phyloP scores from a whole-genome alignment of 2,329 filamentous ascomycete species.

The Colletotrichum falcatum region DNA sequence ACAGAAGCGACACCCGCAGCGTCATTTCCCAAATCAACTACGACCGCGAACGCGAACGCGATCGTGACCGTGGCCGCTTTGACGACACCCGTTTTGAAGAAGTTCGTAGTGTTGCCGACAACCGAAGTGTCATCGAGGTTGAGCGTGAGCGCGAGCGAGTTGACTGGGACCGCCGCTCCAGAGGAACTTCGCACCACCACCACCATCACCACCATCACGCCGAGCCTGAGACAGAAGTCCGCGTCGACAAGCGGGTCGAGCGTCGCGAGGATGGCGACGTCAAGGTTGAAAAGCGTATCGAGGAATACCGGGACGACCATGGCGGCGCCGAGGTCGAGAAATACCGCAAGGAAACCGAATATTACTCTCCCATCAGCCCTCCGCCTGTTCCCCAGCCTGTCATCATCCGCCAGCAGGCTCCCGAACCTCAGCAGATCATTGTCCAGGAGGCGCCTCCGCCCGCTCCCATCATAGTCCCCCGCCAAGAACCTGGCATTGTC shows the following conservation, averaged over 20 bases:
- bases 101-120: conserved; percentile 51
- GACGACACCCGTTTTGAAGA: conserved; percentile 43
- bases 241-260: conserved; percentile 56
- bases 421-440: conserved; percentile 70
- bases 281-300: conserved; percentile 65
- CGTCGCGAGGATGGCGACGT: conserved; percentile 63
- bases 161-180: conserved; percentile 51
- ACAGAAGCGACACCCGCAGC: conserved; percentile 44
- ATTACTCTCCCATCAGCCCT: conserved; percentile 66
- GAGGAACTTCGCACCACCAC: conserved; percentile 47
- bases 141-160: conserved; percentile 48
- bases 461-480: conserved; percentile 63
- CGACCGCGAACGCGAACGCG: conserved; percentile 45
- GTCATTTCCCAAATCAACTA: conserved; percentile 50
- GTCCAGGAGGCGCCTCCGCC: conserved; percentile 68
- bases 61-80: conserved; percentile 39
- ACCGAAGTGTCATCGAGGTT: conserved; percentile 55
- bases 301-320: conserved; percentile 63
- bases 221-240: conserved; percentile 54
- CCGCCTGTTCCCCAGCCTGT: conserved; percentile 59
- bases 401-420: conserved; percentile 66
- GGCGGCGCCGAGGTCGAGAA: conserved; percentile 65
- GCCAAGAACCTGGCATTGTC: conserved; percentile 58
- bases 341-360: conserved; percentile 72
- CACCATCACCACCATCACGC: conserved; percentile 45